Evolutionary conservation across 495 filamentous ascomycete genomes (phyloP), one percentile per base, ranked within the genome.

Genomic region (Jackrogersella multiformis): DNA sequence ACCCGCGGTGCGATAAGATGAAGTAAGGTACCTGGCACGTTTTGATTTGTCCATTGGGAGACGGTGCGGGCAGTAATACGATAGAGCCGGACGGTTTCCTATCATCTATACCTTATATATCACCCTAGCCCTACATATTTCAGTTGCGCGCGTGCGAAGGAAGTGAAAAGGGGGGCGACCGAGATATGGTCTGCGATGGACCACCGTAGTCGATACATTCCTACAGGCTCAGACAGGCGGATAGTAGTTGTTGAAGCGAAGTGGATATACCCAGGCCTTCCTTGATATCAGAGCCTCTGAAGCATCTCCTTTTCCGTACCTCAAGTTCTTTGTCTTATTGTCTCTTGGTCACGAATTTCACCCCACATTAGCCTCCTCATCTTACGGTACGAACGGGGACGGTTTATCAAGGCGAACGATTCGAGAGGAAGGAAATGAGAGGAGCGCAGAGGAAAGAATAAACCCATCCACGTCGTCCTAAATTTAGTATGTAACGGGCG

Each of bases 291-390:
- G 9, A 36, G 34, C 10, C 34, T 36, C 2, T 13, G 34, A 36
- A 28, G 28, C 45, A 49, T 6, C 56, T 30, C 21, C 42, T 38
- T 49, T 39, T 39, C 44, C 34, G 21, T 49, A 30, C 12, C 41
- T 32, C 1, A 38, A 38, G 8, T 21, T 30, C 30, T 36, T 56
- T n/a, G n/a, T 55, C 39, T 20, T 61, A 5, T 38, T 23, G 28
- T 54, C 26, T 42, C 35, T 39, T 39, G 46, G 62, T 59, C 45
- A 66, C 62, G 55, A 66, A 59, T 24, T 54, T 15, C 18, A 45
- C 46, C 36, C 8, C 61, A 51, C 26, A 51, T 26, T 24, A 18
- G 28, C 12, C 28, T 24, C 24, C 26, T 18, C 16, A 32, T 34
- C 24, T 26, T 21, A 46, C 42, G 24, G 18, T 10, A 39, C 38